These are phyloP conservation scores for Leccinum pachyderme DNA, from an alignment of 1,284 basidiomycete species.

Conservation along the genomic window DNA sequence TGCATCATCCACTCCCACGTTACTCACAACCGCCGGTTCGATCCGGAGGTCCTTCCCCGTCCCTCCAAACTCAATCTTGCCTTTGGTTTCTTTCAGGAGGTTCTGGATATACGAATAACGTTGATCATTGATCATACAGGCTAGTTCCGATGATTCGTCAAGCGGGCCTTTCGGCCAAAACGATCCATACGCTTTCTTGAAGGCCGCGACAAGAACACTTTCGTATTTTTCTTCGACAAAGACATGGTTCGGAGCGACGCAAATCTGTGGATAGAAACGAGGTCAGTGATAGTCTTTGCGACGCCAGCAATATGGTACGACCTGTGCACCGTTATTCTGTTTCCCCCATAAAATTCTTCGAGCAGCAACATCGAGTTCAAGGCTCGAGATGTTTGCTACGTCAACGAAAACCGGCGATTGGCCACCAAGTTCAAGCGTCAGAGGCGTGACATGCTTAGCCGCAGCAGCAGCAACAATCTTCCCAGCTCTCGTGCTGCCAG, in stretches of 20 bases:
- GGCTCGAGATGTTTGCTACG: background rate
- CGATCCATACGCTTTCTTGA: background rate
- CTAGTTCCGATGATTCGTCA: background rate
- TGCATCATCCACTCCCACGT: background rate
- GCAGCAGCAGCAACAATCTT: background rate
- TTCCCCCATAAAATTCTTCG: background rate
- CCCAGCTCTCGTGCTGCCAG: background rate
- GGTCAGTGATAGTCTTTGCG: background rate
- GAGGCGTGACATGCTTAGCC: background rate
- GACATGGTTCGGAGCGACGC: background rate
- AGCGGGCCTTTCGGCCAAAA: background rate
- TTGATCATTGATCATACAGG: background rate
- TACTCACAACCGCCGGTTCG: background rate
- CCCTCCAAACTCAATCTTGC: background rate
- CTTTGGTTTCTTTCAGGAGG: background rate
- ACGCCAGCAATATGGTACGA: background rate
- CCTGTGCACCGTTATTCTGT: background rate
- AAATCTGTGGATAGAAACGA: background rate
- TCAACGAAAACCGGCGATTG: background rate
- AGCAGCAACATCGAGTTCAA: background rate
- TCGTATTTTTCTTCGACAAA: background rate
- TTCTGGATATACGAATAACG: background rate
- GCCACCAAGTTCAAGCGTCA: background rate
- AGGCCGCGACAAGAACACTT: background rate
- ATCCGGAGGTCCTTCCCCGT: background rate